phyloP scores from a whole-genome alignment of 73 alveolate genomes.

The Breviolum minutum region DNA sequence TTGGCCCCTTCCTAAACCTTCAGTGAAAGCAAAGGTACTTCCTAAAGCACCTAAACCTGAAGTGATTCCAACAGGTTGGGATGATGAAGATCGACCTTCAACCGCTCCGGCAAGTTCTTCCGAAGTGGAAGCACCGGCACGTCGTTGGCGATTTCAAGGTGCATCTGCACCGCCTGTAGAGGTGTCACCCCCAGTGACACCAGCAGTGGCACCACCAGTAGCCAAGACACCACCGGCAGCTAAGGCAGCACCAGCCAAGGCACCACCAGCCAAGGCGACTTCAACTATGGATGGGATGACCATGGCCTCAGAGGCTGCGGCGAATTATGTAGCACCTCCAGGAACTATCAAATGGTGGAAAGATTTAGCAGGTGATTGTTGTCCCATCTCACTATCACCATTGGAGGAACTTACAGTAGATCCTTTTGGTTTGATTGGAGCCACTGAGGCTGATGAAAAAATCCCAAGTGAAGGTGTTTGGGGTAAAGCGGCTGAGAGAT shows the following conservation, averaged over 20 bases:
- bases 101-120: not conserved
- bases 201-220: not conserved
- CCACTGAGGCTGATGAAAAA: constrained; percentile 17
- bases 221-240: not conserved
- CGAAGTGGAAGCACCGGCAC: not conserved
- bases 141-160: constrained; percentile 58
- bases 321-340: constrained; percentile 8
- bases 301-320: constrained; percentile 30
- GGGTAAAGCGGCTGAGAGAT: constrained; percentile 76
- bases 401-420: constrained; percentile 84
- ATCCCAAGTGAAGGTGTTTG: constrained; percentile 86
- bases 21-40: constrained; percentile 23
- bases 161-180: constrained; percentile 43
- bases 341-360: constrained; percentile 52
- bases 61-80: constrained; percentile 31
- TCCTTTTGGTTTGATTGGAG: constrained; percentile 60
- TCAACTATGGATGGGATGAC: constrained; percentile 22
- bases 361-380: constrained; percentile 58
- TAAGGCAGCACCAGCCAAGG: not conserved
- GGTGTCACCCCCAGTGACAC: not conserved
- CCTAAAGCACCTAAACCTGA: not conserved
- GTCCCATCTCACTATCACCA: constrained; percentile 66
- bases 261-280: not conserved
- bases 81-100: not conserved
- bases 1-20: constrained; percentile 34